Conservation (phyloP, 305 asterid genomes). For the Fraxinus nigra region DNA sequence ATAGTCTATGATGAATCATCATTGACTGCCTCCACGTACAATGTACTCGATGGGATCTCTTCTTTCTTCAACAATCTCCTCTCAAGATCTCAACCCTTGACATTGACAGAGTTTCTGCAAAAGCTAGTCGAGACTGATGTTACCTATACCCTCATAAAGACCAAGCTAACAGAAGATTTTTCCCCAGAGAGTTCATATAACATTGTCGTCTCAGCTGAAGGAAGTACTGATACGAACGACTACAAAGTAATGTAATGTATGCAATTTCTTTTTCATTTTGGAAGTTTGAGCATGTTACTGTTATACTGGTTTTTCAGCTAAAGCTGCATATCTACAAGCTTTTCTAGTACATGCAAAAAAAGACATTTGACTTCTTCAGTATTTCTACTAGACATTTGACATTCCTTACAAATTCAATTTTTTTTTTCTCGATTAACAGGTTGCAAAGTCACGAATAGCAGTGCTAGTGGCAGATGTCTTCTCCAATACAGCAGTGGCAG, state of each 20-base stretch:
- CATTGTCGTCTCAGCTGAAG: constrained; percentile 67
- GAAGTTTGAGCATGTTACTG: constrained; percentile 7
- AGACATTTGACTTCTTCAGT: neutral
- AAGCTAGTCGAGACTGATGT: constrained; percentile 64
- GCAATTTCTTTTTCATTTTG: constrained; percentile 45
- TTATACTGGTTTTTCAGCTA: neutral
- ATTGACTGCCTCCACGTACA: constrained; percentile 42
- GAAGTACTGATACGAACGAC: constrained; percentile 56
- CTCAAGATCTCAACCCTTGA: constrained; percentile 60
- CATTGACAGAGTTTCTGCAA: constrained; percentile 62
- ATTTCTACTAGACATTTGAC: neutral
- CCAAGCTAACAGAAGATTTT: constrained; percentile 68
- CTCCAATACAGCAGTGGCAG: constrained; percentile 73
- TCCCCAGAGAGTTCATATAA: constrained; percentile 76
- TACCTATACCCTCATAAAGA: constrained; percentile 75
- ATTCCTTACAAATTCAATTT: neutral
- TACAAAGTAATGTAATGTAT: constrained; percentile 99
- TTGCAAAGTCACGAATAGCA: constrained; percentile 70
- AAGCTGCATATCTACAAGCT: neutral
- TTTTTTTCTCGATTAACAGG: constrained; percentile 38
- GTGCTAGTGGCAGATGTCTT: constrained; percentile 78
- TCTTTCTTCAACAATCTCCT: constrained; percentile 83
- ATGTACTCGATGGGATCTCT: constrained; percentile 73
- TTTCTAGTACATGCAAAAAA: neutral
- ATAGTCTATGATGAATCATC: constrained; percentile 62